phyloP scores from a whole-genome alignment of 257 asterid genomes.

The Ophiorrhiza pumila region DNA sequence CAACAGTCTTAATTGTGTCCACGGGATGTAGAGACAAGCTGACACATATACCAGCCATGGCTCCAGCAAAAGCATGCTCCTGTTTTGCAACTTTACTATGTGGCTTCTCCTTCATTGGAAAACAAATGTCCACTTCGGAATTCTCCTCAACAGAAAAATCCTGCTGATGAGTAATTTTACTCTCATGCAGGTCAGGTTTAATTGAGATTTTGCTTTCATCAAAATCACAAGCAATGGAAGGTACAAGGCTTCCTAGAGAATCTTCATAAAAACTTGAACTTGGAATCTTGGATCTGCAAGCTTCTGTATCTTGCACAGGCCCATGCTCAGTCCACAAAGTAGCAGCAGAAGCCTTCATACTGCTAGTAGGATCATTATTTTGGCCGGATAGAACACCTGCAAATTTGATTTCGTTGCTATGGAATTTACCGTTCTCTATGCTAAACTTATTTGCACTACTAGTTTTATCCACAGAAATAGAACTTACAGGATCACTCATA shows the following conservation, averaged over 20 bases:
- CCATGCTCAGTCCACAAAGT: conserved; percentile 23
- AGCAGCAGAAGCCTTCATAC: conserved; percentile 23
- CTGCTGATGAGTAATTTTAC: conserved; percentile 22
- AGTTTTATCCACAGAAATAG: conserved; percentile 21
- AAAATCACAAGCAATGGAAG: conserved; percentile 21
- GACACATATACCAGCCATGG: conserved; percentile 89
- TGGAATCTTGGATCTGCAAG: conserved; percentile 20
- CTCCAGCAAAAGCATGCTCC: conserved; percentile 96
- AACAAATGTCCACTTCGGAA: conserved; percentile 29
- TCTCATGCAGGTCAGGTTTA: conserved; percentile 18
- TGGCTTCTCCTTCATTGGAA: conserved; percentile 36
- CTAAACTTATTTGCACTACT: conserved; percentile 18
- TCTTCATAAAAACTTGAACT: conserved; percentile 25
- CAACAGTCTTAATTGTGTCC: conserved; percentile 87
- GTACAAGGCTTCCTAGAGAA: conserved; percentile 22
- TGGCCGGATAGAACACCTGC: conserved; percentile 21
- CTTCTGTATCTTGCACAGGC: conserved; percentile 23
- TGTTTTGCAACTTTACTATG: conserved; percentile 51
- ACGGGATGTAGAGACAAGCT: conserved; percentile 90
- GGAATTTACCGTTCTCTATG: conserved; percentile 23
- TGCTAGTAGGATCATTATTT: conserved; percentile 22
- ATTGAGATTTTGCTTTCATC: conserved; percentile 25
- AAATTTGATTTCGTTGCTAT: conserved; percentile 23
- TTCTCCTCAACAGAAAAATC: conserved; percentile 17
- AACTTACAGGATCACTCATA: conserved; percentile 21